Evolutionary conservation across 441 rosid species (phyloP), one percentile per base, ranked within the genome.

Genomic region (Manihot esculenta): DNA sequence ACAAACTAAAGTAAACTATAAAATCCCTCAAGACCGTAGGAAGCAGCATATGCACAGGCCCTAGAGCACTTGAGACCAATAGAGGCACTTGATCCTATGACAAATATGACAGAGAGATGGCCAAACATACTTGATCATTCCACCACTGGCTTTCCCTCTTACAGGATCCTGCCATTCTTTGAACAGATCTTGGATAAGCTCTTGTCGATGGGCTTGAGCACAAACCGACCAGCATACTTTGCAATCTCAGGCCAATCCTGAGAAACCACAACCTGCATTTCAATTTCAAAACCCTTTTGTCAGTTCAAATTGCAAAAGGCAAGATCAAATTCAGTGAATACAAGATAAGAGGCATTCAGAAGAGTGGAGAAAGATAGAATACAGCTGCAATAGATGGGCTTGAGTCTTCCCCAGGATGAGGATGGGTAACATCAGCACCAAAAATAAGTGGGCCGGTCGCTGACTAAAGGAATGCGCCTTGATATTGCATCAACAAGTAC

Each of bases 401-500:
- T 0, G 99, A 87, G 70, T 94, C 99, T 64, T 94, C 99, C 62
- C 99, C 99, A 53, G 99, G 99, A 71, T 90, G 99, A 53, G 99
- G 99, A 81, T 94, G 99, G 27, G 99, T 94, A 10, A 94, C 99
- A 84, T 94, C 99, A 63, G 99, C 99, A 57, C 99, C 99, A 80
- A 94, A 92, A 68, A 94, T 90, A 30, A 26, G 97, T 94, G 12
- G 97, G 99, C 0, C 91, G 79, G 49, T 94, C 97, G 54, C 95
- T 92, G 67, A 94, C 99, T 18, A 92, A 82, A 79, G 99, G 99
- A 67, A 94, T 92, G 10, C 93, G 82, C 82, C 97, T 82, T 2
- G 96, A 88, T 66, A 94, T 55, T 23, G 99, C 99, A 85, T 92
- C 97, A 71, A 90, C 88, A 72, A 94, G 97, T 7, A 94, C 97